phyloP scores from a whole-genome alignment of 2,329 filamentous ascomycete genomes.

The Cordyceps fumosorosea region DNA sequence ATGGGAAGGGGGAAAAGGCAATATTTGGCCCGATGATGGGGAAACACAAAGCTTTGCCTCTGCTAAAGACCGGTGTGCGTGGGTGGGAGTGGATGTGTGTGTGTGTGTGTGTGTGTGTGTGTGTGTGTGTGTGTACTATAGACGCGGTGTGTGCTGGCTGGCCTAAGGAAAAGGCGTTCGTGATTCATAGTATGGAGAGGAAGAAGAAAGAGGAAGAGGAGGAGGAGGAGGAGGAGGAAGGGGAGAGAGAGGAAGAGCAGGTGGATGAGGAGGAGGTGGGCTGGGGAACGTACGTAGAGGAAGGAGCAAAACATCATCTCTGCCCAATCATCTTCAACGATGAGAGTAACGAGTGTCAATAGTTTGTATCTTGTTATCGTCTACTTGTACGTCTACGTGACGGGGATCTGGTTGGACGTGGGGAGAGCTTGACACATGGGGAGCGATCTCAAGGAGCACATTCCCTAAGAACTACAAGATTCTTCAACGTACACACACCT shows the following conservation, averaged over 20 bases:
- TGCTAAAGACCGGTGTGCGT: constrained; percentile 5
- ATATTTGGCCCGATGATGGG: not conserved
- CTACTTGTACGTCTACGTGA: no score
- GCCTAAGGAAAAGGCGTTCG: not conserved
- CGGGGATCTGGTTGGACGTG: no score
- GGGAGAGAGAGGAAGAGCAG: not conserved
- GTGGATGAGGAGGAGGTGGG: not conserved
- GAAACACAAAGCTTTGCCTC: not conserved
- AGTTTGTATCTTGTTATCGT: no score
- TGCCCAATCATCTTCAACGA: no score
- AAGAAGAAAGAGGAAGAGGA: not conserved
- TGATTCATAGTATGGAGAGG: not conserved
- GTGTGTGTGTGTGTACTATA: not conserved
- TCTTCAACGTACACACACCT: no score
- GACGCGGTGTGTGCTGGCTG: no score
- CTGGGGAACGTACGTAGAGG: not conserved
- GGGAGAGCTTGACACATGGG: no score
- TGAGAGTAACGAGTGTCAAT: no score
- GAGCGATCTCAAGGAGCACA: no score
- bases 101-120: not conserved
- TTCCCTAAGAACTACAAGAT: no score
- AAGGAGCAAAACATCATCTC: not conserved
- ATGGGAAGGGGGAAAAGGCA: not conserved
- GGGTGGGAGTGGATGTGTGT: not conserved
- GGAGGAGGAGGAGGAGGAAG: not conserved